Conservation (phyloP, 805 yeast species). For the Ogataea kodamae region DNA sequence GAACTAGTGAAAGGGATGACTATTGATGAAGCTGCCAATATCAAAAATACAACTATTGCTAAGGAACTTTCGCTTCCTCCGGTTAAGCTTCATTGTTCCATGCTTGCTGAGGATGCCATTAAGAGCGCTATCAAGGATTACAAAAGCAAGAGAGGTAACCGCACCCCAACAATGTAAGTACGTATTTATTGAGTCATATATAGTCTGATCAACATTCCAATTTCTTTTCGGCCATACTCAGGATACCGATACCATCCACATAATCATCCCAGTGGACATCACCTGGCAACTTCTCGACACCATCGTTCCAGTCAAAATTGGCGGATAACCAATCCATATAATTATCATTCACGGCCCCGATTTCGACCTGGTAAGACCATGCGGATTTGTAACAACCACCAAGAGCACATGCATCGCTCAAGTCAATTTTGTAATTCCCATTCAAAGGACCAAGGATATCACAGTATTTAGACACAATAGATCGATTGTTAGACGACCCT, state of each 20-base stretch:
- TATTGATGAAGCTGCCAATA: constrained; percentile 86
- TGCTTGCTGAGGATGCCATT: constrained; percentile 99
- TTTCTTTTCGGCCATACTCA: constrained; percentile 43
- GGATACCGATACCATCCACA: constrained; percentile 49
- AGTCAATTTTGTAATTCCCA: constrained; percentile 69
- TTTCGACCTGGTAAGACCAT: constrained; percentile 54
- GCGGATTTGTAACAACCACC: constrained; percentile 88
- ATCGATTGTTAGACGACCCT: constrained; percentile 72
- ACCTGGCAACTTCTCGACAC: constrained; percentile 39
- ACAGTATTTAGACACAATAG: constrained; percentile 67
- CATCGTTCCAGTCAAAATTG: constrained; percentile 47
- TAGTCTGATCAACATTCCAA: constrained; percentile 13
- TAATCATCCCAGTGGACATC: constrained; percentile 46
- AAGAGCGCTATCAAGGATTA: constrained; percentile 96
- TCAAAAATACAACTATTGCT: constrained; percentile 93
- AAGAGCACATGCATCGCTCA: constrained; percentile 86
- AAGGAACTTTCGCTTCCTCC: constrained; percentile 94
- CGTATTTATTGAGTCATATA: constrained; percentile 1
- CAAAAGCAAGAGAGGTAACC: constrained; percentile 65
- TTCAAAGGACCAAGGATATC: constrained; percentile 61
- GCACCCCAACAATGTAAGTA: constrained; percentile 46
- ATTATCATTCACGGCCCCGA: constrained; percentile 17
- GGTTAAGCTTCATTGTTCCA: constrained; percentile 94
- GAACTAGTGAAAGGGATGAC: constrained; percentile 94
- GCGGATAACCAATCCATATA: constrained; percentile 46